Base-by-base conservation (phyloP, 352 stramenopile genomes). In the Globisporangium spinosum region DNA sequence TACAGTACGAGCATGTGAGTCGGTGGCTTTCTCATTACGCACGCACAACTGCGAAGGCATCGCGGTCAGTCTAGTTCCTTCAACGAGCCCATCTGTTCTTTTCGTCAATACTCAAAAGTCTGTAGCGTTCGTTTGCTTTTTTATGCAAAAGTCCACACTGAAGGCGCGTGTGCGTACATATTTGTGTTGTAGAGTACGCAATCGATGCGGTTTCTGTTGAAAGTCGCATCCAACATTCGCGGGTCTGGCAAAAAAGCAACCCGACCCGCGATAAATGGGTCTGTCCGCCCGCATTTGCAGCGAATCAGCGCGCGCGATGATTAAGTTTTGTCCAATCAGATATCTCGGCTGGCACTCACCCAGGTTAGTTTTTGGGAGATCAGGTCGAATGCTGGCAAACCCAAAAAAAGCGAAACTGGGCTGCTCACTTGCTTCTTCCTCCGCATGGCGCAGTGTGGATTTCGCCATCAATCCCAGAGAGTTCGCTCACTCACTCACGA, bases 351-450 rank as follows among this genome's bases (percentile, higher is more conserved):
- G 47, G n/a, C n/a, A 5, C n/a, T 23, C 47, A 55, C 47, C n/a
- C 47, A 55, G 47, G 22, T 55, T 17, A 22, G 17, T 51, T 51
- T 49, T 51, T 22, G 43, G 40, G 13, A 51, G 47, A 55, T 55
- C 47, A 55, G 47, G 47, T 55, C 47, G 15, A 55, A 25, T 47
- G 40, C 47, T 15, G 20, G 47, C 47, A 25, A 55, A 17, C 47
- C 47, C 47, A 55, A 55, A 55, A 55, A 55, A 55, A 55, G 47
- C 47, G 47, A 55, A 55, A 55, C 47, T 55, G n/a, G 47, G 43
- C 17, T 51, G 43, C 43, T 51, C 17, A 20, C 40, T n/a, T n/a
- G 40, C 40, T n/a, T 47, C 6, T 51, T n/a, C 4, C 43, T 22
- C 15, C 6, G 2, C 43, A 51, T 51, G 43, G 15, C n/a, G 47